These are phyloP conservation scores for Cercospora citrullina DNA, from an alignment of 2,329 filamentous ascomycete genomes.

Conservation along the genomic window DNA sequence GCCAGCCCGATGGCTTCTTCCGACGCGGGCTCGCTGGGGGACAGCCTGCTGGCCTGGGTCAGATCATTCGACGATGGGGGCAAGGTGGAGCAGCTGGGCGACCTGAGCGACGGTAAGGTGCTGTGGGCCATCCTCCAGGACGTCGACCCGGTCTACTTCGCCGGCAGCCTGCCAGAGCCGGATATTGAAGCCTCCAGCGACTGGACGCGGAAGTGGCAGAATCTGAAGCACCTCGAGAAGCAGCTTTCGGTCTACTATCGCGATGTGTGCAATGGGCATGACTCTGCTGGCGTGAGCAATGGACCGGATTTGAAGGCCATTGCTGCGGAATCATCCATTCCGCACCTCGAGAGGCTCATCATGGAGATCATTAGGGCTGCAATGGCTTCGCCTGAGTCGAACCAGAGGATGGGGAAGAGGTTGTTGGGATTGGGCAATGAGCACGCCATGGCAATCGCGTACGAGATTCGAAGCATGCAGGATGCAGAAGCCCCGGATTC, in stretches of 20 bases:
- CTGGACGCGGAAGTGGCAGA: slow-evolving; percentile 56
- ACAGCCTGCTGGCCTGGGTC: slow-evolving; percentile 42
- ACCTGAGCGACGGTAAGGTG: slow-evolving; percentile 50
- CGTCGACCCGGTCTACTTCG: slow-evolving; percentile 52
- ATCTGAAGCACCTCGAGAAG: slow-evolving; percentile 53
- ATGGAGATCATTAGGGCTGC: slow-evolving; percentile 52
- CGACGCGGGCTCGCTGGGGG: slow-evolving; percentile 30
- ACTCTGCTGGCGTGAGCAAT: slow-evolving; percentile 39
- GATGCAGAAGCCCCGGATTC: slow-evolving; percentile 32
- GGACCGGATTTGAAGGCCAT: slow-evolving; percentile 52
- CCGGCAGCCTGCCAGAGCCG: slow-evolving; percentile 49
- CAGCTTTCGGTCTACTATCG: slow-evolving; percentile 52
- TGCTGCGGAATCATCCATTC: slow-evolving; percentile 46
- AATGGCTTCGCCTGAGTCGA: slow-evolving; percentile 50
- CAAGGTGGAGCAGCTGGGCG: slow-evolving; percentile 42
- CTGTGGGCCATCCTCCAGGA: slow-evolving; percentile 52
- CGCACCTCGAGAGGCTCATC: slow-evolving; percentile 44
- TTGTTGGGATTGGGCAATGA: slow-evolving; percentile 37
- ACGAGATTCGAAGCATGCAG: slow-evolving; percentile 37
- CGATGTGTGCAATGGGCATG: slow-evolving; percentile 45
- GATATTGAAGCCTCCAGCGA: slow-evolving; percentile 47
- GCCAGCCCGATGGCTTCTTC: slow-evolving; percentile 26
- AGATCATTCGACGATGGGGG: slow-evolving; percentile 47
- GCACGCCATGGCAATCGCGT: slow-evolving; percentile 38
- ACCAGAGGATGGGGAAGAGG: slow-evolving; percentile 47